Evolutionary conservation across 139 green algal species (phyloP).

Genomic region (Medakamo hakoo): DNA sequence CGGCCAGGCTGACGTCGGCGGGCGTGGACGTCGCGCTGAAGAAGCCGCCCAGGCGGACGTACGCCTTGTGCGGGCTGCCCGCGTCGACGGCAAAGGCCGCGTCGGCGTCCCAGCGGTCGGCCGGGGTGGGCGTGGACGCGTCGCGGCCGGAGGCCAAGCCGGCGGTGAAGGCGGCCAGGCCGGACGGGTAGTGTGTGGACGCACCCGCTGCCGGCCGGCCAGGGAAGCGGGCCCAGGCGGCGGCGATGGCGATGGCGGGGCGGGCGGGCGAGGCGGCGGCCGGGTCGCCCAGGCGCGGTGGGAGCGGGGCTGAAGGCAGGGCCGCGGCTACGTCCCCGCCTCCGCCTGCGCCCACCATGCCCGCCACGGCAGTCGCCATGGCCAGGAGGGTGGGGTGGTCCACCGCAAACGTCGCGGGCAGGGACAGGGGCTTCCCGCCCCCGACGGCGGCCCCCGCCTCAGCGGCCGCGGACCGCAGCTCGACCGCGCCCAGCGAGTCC

Average conservation of each 20-base stretch:
- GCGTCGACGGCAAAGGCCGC: too few species aligned
- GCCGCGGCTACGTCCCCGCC: too few species aligned
- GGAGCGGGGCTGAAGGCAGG: too few species aligned
- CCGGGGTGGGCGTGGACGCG: constrained; percentile 16
- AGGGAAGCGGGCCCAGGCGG: too few species aligned
- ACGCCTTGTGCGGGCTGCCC: too few species aligned
- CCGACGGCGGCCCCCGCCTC: constrained; percentile 12
- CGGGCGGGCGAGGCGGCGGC: too few species aligned
- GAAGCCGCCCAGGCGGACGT: constrained; percentile 21
- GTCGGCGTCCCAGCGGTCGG: constrained; percentile 28
- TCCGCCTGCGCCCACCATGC: neutral
- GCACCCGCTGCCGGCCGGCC: too few species aligned
- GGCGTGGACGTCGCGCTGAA: too few species aligned
- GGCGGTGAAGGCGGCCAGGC: neutral
- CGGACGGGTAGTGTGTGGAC: too few species aligned
- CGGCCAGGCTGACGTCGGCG: constrained; percentile 14
- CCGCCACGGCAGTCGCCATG: constrained; percentile 9
- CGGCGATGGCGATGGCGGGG: neutral
- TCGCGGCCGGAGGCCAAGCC: constrained; percentile 10
- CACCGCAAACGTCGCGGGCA: constrained; percentile 42
- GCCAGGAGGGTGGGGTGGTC: constrained; percentile 37
- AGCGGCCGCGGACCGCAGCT: too few species aligned
- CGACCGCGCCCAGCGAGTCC: constrained; percentile 35
- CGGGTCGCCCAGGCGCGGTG: too few species aligned
- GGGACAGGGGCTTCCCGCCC: constrained; percentile 6